These are phyloP conservation scores for Fraxinus albicans DNA, from an alignment of 305 asterid genomes.

Conservation along the genomic window DNA sequence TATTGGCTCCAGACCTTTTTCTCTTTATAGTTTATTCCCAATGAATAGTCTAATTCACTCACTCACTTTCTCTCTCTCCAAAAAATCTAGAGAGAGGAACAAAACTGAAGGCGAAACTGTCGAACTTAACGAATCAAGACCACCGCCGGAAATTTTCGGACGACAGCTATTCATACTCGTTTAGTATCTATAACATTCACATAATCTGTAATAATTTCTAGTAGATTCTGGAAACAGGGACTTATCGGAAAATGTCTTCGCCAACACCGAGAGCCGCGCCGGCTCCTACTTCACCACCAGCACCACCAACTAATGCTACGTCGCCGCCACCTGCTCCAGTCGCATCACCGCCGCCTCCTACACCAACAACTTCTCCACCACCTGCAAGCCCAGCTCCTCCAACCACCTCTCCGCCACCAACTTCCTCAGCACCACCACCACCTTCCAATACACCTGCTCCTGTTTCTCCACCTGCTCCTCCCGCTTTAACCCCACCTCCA, in stretches of 20 bases:
- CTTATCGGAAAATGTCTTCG: slow-evolving; percentile 27
- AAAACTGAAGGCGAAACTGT: neutral
- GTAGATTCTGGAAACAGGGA: neutral
- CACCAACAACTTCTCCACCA: slow-evolving; percentile 37
- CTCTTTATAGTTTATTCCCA: neutral
- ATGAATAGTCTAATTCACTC: neutral
- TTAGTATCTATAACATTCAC: neutral
- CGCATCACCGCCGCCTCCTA: slow-evolving; percentile 36
- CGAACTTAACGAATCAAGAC: neutral
- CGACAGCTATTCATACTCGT: neutral
- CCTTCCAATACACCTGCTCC: slow-evolving; percentile 38
- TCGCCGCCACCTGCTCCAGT: slow-evolving; percentile 52
- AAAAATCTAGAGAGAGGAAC: neutral
- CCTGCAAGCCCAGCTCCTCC: slow-evolving; percentile 41
- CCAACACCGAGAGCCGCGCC: slow-evolving; percentile 51
- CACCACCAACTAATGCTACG: slow-evolving; percentile 45
- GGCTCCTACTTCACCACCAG: slow-evolving; percentile 41
- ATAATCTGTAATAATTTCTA: neutral
- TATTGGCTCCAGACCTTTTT: neutral
- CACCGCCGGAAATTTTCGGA: neutral
- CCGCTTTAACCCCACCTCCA: slow-evolving; percentile 40
- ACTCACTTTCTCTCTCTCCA: neutral
- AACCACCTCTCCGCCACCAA: slow-evolving; percentile 33
- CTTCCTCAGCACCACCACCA: slow-evolving; percentile 30
- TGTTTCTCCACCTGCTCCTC: slow-evolving; percentile 41